Evolutionary conservation across 768 basidiomycete genomes (phyloP).

Genomic region (Rhodotorula kratochvilovae): DNA sequence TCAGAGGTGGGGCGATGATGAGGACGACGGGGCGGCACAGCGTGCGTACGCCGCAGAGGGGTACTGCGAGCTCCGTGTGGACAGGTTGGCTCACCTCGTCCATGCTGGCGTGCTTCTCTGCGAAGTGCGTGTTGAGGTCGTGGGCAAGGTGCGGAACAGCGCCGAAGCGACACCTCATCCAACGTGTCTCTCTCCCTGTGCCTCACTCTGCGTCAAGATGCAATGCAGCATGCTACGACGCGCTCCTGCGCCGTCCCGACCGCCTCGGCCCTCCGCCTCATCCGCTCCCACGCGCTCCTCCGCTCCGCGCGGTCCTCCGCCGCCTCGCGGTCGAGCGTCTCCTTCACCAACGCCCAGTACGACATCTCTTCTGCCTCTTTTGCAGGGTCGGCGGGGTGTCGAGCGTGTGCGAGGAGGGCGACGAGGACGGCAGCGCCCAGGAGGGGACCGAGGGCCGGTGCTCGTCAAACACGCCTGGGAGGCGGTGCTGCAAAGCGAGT

Average conservation of each 20-base stretch:
- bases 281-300: conserved; percentile 14
- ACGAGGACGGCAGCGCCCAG: conserved; percentile 17
- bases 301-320: conserved; percentile 18
- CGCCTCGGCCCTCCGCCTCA: conserved; percentile 43
- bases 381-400: neutral
- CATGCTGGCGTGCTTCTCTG: no score
- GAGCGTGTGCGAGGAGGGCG: neutral
- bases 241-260: neutral
- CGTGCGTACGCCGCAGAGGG: neutral
- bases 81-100: neutral
- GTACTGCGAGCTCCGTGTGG: no score
- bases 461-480: conserved; percentile 8
- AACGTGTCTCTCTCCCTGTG: no score
- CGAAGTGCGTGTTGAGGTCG: no score
- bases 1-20: neutral
- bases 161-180: no score
- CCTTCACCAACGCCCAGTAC: conserved; percentile 31
- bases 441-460: conserved; percentile 19
- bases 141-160: no score
- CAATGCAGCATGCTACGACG: neutral
- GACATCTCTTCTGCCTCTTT: conserved; percentile 16
- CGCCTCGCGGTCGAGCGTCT: conserved; percentile 35
- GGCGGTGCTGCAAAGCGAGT: conserved; percentile 16
- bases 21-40: neutral
- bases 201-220: neutral